Evolutionary conservation across 75 land plant genomes (phyloP), one percentile per base, ranked within the genome.

Genomic region (Azolla pinnata): DNA sequence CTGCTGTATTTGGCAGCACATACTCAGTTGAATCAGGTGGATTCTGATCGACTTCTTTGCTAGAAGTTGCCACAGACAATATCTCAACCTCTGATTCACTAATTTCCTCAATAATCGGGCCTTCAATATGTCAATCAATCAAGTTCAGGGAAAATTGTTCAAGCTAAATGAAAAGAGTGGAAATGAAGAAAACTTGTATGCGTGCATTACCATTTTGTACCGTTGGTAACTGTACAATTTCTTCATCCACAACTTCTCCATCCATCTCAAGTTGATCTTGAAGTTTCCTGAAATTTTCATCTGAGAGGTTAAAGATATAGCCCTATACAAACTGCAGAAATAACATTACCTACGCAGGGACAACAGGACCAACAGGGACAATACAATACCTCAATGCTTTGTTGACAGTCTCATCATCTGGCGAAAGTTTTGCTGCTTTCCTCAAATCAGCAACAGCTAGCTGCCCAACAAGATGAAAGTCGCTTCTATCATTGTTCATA

Each of bases 401-500:
- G 57, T 79, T 77, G 35, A 95, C 81, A 52, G 96, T 90, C 61
- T 83, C 96, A 60, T 95, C 99, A 49, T 79, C 87, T 50, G 96
- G 96, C 1, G 90, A 83, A 71, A 83, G 61, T 66, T 69, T 67
- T 42, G 72, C 69, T 56, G 99, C 99, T 32, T 63, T 81, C 33
- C 60, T 80, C 65, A 95, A 69, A 68, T 95, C 99, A 60, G 73
- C 31, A 21, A 85, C 74, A 48, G 99, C 96, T 52, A 78, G 76
- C 99, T 90, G 72, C 35, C 45, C 33, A 28, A 17, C 52, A 63
- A 21, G 9, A 50, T 51, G 33, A 63, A 21, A n/a, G n/a, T n/a
- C n/a, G n/a, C n/a, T n/a, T n/a, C n/a, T n/a, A n/a, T n/a, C n/a
- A n/a, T n/a, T n/a, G n/a, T n/a, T n/a, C n/a, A n/a, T n/a, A n/a